These are phyloP conservation scores for Calonectria fujianensis DNA, from an alignment of 2,329 filamentous ascomycete species.

Conservation along the genomic window DNA sequence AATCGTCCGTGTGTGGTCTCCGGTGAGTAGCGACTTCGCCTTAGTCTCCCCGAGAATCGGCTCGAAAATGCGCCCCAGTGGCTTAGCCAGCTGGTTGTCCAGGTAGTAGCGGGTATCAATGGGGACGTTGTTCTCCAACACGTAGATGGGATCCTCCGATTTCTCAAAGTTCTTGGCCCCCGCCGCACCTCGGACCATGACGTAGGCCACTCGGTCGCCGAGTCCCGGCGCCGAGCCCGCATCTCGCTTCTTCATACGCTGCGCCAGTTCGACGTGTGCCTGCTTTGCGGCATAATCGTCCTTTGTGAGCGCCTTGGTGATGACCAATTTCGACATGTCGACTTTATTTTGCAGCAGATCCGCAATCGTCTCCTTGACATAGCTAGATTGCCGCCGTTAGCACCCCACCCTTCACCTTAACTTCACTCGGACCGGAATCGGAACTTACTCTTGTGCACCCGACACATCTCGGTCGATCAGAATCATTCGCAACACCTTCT, in stretches of 20 bases:
- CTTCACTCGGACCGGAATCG: slow-evolving; percentile 29
- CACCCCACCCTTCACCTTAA: slow-evolving; percentile 33
- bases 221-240: slow-evolving; percentile 93
- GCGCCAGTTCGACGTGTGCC: slow-evolving; percentile 95
- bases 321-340: slow-evolving; percentile 99
- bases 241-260: slow-evolving; percentile 98
- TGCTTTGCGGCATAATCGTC: slow-evolving; percentile 93
- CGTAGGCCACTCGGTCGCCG: slow-evolving; percentile 97
- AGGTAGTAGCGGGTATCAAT: slow-evolving; percentile 99
- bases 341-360: slow-evolving; percentile 97
- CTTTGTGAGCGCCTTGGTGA: slow-evolving; percentile 97
- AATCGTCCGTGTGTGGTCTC: slow-evolving; percentile 96
- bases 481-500: slow-evolving; percentile 96
- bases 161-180: slow-evolving; percentile 97
- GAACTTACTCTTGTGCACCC: slow-evolving; percentile 91
- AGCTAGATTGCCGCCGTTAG: slow-evolving; percentile 75
- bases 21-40: slow-evolving; percentile 88
- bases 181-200: slow-evolving; percentile 93
- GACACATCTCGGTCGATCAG: slow-evolving; percentile 93
- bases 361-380: slow-evolving; percentile 96
- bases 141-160: slow-evolving; percentile 97
- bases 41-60: slow-evolving; percentile 97
- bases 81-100: slow-evolving; percentile 98
- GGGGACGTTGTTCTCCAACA: slow-evolving; percentile 97
- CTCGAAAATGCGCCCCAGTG: slow-evolving; percentile 95